A percentile compares a stretch with the other conserved stretches of the same genome.
These are phyloP conservation scores for Didymella lethalis DNA, from an alignment of 2,329 filamentous ascomycete species.

Conservation along the genomic window DNA sequence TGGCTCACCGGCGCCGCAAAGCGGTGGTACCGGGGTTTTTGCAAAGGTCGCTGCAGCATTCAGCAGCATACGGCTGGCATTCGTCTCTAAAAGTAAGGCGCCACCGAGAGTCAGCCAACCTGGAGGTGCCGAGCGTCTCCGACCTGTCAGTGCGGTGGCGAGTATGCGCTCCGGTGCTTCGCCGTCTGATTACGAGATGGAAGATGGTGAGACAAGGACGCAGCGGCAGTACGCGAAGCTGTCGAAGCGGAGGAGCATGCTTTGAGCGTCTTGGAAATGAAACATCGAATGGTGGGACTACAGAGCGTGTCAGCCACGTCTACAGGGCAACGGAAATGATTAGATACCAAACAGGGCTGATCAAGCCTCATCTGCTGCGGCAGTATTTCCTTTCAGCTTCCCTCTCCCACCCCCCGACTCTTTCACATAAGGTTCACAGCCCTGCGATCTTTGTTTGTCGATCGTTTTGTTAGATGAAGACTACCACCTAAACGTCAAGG, in stretches of 20 bases:
- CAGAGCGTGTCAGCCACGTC: not conserved
- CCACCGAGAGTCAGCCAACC: conserved; percentile 19
- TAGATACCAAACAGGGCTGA: not conserved
- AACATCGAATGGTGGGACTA: not conserved
- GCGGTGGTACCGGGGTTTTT: conserved; percentile 12
- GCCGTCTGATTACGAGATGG: conserved; percentile 41
- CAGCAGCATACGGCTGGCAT: conserved; percentile 1
- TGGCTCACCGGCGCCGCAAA: not conserved
- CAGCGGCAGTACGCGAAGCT: conserved; percentile 46
- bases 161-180: conserved; percentile 17
- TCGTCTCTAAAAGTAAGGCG: not conserved
- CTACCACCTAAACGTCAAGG: not conserved
- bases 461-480: not conserved
- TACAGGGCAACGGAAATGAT: not conserved
- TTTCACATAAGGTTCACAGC: not conserved
- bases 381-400: not conserved
- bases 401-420: not conserved
- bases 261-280: conserved; percentile 28
- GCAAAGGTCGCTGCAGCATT: conserved; percentile 11
- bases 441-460: not conserved
- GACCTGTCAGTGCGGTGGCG: conserved; percentile 33
- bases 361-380: not conserved
- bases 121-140: conserved; percentile 22
- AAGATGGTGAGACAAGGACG: conserved; percentile 44
- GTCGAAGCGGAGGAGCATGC: conserved; percentile 48